Evolutionary conservation across 192 early-diverging fungal species (phyloP), one percentile per base, ranked within the genome.

Genomic region (Hyaloraphidium curvatum): DNA sequence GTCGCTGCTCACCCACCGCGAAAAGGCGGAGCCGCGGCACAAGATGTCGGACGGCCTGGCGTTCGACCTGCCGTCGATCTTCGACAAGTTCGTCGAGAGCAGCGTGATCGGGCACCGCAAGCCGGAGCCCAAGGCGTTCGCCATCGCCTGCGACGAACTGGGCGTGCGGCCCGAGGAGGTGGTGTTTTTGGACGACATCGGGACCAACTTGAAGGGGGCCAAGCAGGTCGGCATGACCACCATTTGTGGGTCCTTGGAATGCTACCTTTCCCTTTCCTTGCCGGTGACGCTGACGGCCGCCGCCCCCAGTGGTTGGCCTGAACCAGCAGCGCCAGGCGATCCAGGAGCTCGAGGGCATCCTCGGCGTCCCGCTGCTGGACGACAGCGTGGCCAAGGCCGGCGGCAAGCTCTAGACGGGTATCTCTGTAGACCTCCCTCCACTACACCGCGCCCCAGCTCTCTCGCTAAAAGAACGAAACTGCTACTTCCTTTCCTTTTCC

Each of bases 151-250:
- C 67, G 67, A 83, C n/a, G 51, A 65, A 17, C 61, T 84, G 13
- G 74, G 73, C 7, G 74, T 91, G 21, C 25, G 64, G 14, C 85
- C 89, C 5, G 28, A 60, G 0, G 72, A 88, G 50, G 73, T 62
- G 2, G 72, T 88, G 30, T 88, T 91, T 57, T 55, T 91, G 40
- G 89, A 91, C 67, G 89, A 91, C 56, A 89, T 91, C 61, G 79
- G 75, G 64, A 70, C 41, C 33, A 66, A 61, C 23, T 56, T 39
- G 39, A 74, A 77, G 30, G 67, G 81, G 1, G 86, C 88, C 0
- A 64, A 74, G 30, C 59, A 67, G 0, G 65, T 89, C 2, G 86
- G 86, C 26, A 80, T 85, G 73, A 65, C 58, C 0, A 78, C 80
- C 1, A 77, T 91, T 17, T 71, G 75, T 73, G 67, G 59, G 65